Base-by-base conservation (phyloP, 768 basidiomycete genomes). In the Artomyces pyxidatus region DNA sequence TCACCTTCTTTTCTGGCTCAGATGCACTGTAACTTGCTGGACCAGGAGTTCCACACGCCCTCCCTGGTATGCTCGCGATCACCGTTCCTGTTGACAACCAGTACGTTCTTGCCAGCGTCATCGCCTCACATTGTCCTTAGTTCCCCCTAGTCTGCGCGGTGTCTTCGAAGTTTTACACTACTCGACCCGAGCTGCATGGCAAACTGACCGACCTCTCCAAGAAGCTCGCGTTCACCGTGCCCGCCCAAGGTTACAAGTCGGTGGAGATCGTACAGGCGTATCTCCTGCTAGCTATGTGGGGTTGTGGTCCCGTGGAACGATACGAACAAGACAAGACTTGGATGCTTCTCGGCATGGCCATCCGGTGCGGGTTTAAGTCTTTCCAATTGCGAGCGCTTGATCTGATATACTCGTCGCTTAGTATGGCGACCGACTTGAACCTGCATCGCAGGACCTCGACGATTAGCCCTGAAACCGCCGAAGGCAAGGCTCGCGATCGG, bases 291-390 rank as follows among this genome's bases (percentile, higher is more conserved):
- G 74, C 85, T 2, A 66, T 91, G 12, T 98, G 90, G 85, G 91
- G 93, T 6, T 85, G 90, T 57, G 93, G 93, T 19, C 93, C 94
- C 4, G 92, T 93, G 19, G 93, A 98, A 65, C 80, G 93, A 7
- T 99, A 91, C 60, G 95, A 99, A 62, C 91, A 95, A 58, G 95
- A 99, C 66, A 82, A 85, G 58, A 97, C 94, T 0, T 98, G 92
- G 90, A 63, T 91, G 55, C 69, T 88, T 14, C 68, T 97, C 22
- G 92, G 92, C 28, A 89, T 93, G 85, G 85, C 76, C 6, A 87
- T 85, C 55, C 74, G 87, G 84, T 83, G 51, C 43, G 79, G 10
- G 22, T 21, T 37, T 52, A 12, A 14, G 12, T 11, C 14, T 37
- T 37, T 19, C 27, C 19, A 7, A 16, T 40, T 19, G 27, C 27